phyloP scores from a whole-genome alignment of 176 grass and related monocot species.

The Carex kokanica region DNA sequence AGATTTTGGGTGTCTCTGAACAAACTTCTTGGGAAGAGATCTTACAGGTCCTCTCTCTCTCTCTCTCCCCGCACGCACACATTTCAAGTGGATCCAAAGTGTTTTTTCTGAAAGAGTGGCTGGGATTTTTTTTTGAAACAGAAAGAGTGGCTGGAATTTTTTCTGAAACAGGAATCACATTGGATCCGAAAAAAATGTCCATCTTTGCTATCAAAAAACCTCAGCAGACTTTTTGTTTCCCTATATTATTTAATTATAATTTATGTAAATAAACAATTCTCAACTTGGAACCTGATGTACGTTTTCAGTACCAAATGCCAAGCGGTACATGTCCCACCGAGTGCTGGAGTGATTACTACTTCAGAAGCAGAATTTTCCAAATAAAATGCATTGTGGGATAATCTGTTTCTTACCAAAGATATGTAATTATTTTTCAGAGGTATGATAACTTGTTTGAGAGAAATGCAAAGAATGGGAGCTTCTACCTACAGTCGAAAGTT shows the following conservation, averaged over 20 bases:
- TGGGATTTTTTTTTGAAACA: no score
- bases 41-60: slow-evolving; percentile 30
- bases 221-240: no score
- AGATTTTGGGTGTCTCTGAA: slow-evolving; percentile 66
- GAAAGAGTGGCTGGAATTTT: no score
- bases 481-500: slow-evolving; percentile 91
- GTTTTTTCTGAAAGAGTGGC: no score
- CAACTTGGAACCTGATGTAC: background rate
- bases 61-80: no score
- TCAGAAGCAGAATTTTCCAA: background rate
- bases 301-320: background rate
- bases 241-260: no score
- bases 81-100: no score
- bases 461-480: slow-evolving; percentile 78
- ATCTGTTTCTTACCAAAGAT: background rate
- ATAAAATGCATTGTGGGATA: background rate
- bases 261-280: no score
- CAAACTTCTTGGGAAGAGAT: slow-evolving; percentile 74
- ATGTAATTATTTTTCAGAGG: slow-evolving; percentile 33
- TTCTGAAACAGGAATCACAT: no score
- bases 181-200: no score
- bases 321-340: background rate
- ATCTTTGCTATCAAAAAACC: no score
- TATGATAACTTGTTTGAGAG: slow-evolving; percentile 82
- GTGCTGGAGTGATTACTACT: background rate